Evolutionary conservation across 169 alveolate genomes (phyloP), one percentile per base, ranked within the genome.

Genomic region (Eimeria necatrix): DNA sequence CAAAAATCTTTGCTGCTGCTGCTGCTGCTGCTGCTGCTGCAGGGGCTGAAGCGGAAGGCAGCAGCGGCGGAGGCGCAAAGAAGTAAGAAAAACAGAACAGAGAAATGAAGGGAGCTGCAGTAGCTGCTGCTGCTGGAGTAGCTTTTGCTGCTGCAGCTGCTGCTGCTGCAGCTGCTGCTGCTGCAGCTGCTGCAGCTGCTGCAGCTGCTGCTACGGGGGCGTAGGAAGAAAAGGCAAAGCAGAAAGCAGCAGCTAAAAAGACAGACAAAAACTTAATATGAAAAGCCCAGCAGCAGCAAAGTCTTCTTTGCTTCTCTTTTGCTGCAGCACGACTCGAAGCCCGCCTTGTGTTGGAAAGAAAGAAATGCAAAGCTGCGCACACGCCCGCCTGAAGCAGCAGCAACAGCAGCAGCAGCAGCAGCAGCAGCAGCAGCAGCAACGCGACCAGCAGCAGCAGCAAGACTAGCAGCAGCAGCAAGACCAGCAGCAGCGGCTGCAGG

Each of bases 31-130:
- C 20, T 22, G 49, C 16, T 32, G 9, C 20, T 71, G 83, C 83
- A 71, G 83, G 83, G 51, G 49, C 51, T 71, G 52, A 71, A 71
- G 83, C 83, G 83, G 83, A 71, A 14, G 20, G 83, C 83, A 22
- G 83, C 83, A n/a, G 53, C 14, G 0, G 83, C 53, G 24, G 83
- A 71, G 18, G 24, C 24, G 46, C 83, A 48, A 5, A 26, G 83
- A 71, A 48, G 83, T 71, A 7, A 22, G 78, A 0, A 22, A 22
- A 68, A 0, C 41, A 32, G 41, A 32, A 32, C 41, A 32, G 41
- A 32, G 3, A 32, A 32, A 0, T 32, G 41, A 32, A 32, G 41
- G 41, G 41, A 32, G 41, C 41, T 32, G 41, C 41, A 32, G 41
- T 32, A 32, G 41, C 41, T 2, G 41, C 41, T 32, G 41, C 41